Conservation (phyloP, 139 green algal genomes). For the Asterochloris sp. region DNA sequence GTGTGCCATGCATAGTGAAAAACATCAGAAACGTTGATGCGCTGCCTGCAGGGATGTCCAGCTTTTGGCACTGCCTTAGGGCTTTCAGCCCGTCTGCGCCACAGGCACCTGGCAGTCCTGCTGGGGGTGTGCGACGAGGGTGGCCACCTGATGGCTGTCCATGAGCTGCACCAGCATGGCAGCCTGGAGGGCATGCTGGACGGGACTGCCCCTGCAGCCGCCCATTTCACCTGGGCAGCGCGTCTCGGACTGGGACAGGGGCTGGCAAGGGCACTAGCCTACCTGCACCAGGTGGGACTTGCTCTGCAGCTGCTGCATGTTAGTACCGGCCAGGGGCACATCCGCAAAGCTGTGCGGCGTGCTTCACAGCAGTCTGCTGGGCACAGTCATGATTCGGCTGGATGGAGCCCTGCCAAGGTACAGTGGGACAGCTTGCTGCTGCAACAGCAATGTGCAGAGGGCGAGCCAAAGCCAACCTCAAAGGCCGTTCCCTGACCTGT, state of each 20-base stretch:
- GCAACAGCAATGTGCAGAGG: no score
- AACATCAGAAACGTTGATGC: no score
- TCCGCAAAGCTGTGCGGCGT: no score
- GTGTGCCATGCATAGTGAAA: no score
- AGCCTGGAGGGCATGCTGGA: constrained; percentile 17
- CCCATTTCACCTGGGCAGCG: constrained; percentile 37
- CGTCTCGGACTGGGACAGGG: constrained; percentile 40
- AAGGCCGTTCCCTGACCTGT: neutral
- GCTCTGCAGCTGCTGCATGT: neutral
- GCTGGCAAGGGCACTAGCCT: constrained; percentile 34
- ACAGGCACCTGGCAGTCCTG: constrained; percentile 41
- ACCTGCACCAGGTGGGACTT: constrained; percentile 40
- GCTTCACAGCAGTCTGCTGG: neutral
- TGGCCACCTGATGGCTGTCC: constrained; percentile 33
- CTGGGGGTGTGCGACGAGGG: constrained; percentile 48
- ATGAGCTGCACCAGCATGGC: constrained; percentile 29
- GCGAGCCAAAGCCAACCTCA: no score
- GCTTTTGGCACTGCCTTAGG: constrained; percentile 33
- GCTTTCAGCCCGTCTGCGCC: constrained; percentile 36
- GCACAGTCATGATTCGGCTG: no score
- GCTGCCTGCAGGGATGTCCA: constrained; percentile 40
- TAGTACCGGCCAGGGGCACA: no score
- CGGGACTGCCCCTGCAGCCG: neutral
- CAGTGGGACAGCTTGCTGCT: constrained; percentile 4
- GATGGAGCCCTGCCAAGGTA: neutral